Evolutionary conservation across 805 yeast genomes (phyloP).

Genomic region (Sugiyamaella mastotermitis): DNA sequence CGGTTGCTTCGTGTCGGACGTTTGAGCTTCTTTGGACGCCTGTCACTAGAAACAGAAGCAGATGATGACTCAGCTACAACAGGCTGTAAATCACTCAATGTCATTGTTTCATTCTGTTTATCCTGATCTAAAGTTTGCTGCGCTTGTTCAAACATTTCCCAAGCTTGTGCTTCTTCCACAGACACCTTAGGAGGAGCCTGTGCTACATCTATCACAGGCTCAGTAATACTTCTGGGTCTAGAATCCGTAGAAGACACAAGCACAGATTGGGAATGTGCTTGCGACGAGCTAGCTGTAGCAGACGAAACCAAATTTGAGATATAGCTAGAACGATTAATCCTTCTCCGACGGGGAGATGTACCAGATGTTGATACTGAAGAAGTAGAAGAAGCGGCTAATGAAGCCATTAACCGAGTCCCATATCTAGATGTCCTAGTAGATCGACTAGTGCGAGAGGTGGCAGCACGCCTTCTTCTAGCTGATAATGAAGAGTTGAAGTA

Average conservation of each 20-base stretch:
- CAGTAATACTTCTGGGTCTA: not conserved
- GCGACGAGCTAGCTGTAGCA: not conserved
- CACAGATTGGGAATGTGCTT: not conserved
- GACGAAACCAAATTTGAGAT: not conserved
- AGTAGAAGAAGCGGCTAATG: not conserved
- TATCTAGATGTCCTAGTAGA: not conserved
- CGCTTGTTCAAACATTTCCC: conserved; percentile 28
- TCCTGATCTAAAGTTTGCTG: conserved; percentile 5
- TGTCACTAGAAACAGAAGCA: not conserved
- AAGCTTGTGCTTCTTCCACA: conserved; percentile 25
- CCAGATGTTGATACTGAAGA: not conserved
- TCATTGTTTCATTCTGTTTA: not conserved
- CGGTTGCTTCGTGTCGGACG: too few species aligned
- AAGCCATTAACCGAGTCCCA: not conserved
- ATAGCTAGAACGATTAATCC: not conserved
- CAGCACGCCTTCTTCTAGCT: not conserved
- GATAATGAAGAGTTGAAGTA: not conserved
- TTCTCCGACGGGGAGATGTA: not conserved
- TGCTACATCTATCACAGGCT: too few species aligned
- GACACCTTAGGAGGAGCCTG: conserved; percentile 12
- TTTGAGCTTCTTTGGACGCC: too few species aligned
- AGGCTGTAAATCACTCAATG: not conserved
- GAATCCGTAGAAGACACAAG: not conserved
- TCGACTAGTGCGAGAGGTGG: not conserved
- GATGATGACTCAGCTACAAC: not conserved